Evolutionary conservation across 768 basidiomycete species (phyloP).

Genomic region (Calocybe indica): DNA sequence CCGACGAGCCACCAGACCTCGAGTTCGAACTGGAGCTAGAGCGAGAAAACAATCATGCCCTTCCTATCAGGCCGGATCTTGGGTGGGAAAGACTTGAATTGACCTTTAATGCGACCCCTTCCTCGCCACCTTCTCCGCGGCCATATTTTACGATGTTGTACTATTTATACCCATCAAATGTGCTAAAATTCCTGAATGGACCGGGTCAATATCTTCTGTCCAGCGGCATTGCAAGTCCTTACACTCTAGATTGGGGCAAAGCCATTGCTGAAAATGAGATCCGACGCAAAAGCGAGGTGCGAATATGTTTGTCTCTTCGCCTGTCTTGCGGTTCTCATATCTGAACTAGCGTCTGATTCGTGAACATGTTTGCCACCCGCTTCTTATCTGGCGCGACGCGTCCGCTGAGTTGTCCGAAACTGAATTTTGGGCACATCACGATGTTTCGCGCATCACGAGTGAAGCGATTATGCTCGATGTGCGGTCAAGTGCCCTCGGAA

Average conservation of each 20-base stretch:
- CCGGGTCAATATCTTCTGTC: constrained; percentile 61
- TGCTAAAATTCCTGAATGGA: constrained; percentile 69
- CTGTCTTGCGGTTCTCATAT: constrained; percentile 3
- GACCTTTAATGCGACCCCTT: constrained; percentile 47
- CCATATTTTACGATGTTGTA: constrained; percentile 77
- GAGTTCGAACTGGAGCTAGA: constrained; percentile 36
- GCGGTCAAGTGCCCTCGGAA: constrained; percentile 47
- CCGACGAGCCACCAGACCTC: constrained; percentile 23
- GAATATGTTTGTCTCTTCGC: constrained; percentile 6
- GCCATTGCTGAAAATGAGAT: constrained; percentile 66
- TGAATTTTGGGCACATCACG: constrained; percentile 64
- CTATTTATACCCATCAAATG: constrained; percentile 88
- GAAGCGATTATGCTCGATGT: constrained; percentile 68
- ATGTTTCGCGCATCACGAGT: constrained; percentile 54
- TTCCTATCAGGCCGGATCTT: constrained; percentile 48
- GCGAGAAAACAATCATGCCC: constrained; percentile 27
- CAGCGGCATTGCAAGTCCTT: constrained; percentile 47
- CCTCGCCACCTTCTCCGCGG: constrained; percentile 52
- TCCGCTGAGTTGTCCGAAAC: constrained; percentile 55
- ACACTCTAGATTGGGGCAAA: constrained; percentile 64
- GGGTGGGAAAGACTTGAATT: constrained; percentile 64
- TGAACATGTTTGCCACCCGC: constrained; percentile 67
- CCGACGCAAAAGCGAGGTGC: constrained; percentile 66
- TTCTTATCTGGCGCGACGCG: constrained; percentile 63
- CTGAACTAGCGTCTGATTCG: constrained; percentile 55